phyloP scores from a whole-genome alignment of 768 basidiomycete species.

The Suillus discolor region DNA sequence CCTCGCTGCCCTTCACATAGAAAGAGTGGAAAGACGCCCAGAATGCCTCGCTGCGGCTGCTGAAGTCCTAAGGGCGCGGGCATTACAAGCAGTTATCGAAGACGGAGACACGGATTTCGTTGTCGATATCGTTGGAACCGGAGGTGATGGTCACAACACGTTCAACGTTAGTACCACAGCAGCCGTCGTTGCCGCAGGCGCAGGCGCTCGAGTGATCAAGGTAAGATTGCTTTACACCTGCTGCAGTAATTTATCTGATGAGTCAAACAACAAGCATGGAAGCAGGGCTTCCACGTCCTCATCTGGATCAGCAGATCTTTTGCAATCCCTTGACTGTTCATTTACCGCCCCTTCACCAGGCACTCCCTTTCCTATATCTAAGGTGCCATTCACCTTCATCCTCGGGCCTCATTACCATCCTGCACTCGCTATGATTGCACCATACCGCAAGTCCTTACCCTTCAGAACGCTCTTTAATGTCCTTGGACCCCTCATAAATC shows the following conservation, averaged over 20 bases:
- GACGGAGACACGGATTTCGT: conserved; percentile 69
- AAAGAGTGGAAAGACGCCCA: conserved; percentile 74
- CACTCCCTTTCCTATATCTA: conserved; percentile 49
- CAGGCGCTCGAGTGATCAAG: conserved; percentile 93
- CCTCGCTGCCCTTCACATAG: conserved; percentile 81
- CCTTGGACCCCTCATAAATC: conserved; percentile 93
- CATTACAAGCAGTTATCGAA: conserved; percentile 63
- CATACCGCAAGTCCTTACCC: conserved; percentile 82
- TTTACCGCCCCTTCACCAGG: conserved; percentile 63
- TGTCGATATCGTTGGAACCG: conserved; percentile 43
- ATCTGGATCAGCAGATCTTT: conserved; percentile 91
- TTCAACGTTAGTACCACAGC: conserved; percentile 98
- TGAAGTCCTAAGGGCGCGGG: conserved; percentile 66
- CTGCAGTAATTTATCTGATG: background rate
- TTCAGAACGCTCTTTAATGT: conserved; percentile 98
- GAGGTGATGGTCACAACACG: conserved; percentile 94
- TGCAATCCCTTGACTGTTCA: conserved; percentile 79
- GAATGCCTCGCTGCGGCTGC: conserved; percentile 83
- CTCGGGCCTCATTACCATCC: conserved; percentile 96
- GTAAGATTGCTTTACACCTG: conserved; percentile 41
- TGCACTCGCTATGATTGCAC: conserved; percentile 75
- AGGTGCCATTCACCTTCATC: conserved; percentile 87
- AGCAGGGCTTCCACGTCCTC: conserved; percentile 89
- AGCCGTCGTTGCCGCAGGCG: conserved; percentile 91
- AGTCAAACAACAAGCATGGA: conserved; percentile 68